Conservation (phyloP, 2,329 filamentous ascomycete species). For the Balansia obtecta region DNA sequence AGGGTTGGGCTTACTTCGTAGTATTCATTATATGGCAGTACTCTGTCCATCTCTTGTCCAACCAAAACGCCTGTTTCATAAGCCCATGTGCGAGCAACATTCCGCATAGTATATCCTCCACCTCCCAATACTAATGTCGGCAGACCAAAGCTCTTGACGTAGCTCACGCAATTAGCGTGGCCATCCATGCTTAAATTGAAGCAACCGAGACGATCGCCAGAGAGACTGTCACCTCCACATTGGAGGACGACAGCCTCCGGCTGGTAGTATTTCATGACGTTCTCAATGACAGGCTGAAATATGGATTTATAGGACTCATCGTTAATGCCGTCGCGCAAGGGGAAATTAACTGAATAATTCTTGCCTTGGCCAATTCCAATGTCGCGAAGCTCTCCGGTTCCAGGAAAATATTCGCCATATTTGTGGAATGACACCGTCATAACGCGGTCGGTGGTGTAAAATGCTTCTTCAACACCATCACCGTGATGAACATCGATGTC, state of each 20-base stretch:
- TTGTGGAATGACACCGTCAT: slow-evolving; percentile 95
- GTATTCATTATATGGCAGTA: slow-evolving; percentile 94
- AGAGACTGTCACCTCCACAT: slow-evolving; percentile 89
- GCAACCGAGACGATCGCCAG: slow-evolving; percentile 84
- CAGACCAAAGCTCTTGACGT: slow-evolving; percentile 72
- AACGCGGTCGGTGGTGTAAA: slow-evolving; percentile 84
- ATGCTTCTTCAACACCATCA: slow-evolving; percentile 86
- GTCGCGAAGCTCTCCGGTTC: slow-evolving; percentile 76
- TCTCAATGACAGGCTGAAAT: slow-evolving; percentile 79
- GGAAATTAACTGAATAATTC: slow-evolving; percentile 84
- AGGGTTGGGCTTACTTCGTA: slow-evolving; percentile 47
- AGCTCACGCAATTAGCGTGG: slow-evolving; percentile 88
- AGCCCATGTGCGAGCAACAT: slow-evolving; percentile 93
- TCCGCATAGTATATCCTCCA: slow-evolving; percentile 93
- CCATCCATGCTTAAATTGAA: slow-evolving; percentile 97
- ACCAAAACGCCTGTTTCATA: slow-evolving; percentile 90
- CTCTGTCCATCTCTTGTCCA: slow-evolving; percentile 64
- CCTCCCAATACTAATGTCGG: slow-evolving; percentile 90
- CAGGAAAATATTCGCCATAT: slow-evolving; percentile 92
- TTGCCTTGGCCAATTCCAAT: slow-evolving; percentile 81
- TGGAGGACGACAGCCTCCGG: slow-evolving; percentile 90
- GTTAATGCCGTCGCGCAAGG: slow-evolving; percentile 82
- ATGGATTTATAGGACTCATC: slow-evolving; percentile 82
- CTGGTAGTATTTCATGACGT: slow-evolving; percentile 77
- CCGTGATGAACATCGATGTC: slow-evolving; percentile 93